Evolutionary conservation across 2,329 filamentous ascomycete genomes (phyloP).

Genomic region (Phyllosticta paracitricarpa): DNA sequence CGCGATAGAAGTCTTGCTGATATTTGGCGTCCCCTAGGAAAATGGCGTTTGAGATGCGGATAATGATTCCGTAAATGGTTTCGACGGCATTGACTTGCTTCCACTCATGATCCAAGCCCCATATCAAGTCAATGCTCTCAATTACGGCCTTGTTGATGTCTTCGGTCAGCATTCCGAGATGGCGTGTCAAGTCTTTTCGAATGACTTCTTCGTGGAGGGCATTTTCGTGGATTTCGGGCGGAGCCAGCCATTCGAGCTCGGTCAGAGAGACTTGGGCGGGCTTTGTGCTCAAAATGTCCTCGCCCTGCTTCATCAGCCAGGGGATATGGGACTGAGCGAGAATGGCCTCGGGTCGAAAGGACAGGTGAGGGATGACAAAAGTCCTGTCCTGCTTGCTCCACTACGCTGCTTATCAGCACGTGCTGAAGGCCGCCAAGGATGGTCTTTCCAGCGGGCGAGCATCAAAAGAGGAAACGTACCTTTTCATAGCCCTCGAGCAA

Average conservation of each 20-base stretch:
- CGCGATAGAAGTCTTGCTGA: not conserved
- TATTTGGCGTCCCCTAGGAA: not conserved
- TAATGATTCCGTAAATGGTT: not conserved
- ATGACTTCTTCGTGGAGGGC: constrained; percentile 4
- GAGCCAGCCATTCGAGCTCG: not conserved
- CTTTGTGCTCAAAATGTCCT: constrained; percentile 2
- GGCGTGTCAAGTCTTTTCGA: constrained; percentile 4
- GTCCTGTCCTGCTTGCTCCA: constrained; percentile 2
- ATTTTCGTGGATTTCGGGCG: not conserved
- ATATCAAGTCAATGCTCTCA: not conserved
- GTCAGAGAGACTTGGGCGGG: constrained; percentile 1
- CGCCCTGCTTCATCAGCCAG: constrained; percentile 6
- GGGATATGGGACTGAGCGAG: not conserved
- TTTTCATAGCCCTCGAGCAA: constrained; percentile 8
- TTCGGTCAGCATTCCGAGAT: not conserved
- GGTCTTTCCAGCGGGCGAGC: not conserved
- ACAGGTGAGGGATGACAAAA: constrained; percentile 1
- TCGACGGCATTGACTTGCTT: not conserved
- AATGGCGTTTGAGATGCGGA: not conserved
- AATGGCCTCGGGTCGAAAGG: not conserved
- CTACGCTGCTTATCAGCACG: not conserved
- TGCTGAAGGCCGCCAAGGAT: not conserved
- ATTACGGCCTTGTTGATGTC: constrained; percentile 3
- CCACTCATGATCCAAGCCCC: constrained; percentile 2
- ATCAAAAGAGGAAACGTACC: not conserved